A percentile compares a stretch with the other conserved stretches of the same genome.
Evolutionary conservation across 345 rosid genomes (phyloP).

Genomic region (Alliaria petiolata): DNA sequence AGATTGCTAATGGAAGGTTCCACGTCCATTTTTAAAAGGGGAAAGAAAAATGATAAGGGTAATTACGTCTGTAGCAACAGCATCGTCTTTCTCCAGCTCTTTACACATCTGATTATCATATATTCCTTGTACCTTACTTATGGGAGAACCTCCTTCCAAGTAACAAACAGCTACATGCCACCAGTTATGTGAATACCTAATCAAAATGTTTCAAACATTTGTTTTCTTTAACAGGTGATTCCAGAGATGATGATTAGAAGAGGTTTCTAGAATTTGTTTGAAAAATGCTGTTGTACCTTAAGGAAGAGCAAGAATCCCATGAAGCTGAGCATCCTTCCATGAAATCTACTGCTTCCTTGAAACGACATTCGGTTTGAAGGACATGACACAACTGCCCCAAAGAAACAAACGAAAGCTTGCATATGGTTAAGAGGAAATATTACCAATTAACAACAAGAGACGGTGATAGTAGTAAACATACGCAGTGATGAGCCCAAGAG

Average conservation of each 20-base stretch:
- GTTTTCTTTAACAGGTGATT: neutral
- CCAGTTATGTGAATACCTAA: slow-evolving; percentile 87
- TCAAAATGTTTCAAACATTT: neutral
- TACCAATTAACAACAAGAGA: neutral
- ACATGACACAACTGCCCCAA: slow-evolving; percentile 78
- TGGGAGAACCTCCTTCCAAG: slow-evolving; percentile 70
- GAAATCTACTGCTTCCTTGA: slow-evolving; percentile 72
- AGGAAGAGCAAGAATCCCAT: slow-evolving; percentile 68
- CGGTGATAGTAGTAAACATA: neutral
- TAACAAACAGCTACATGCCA: slow-evolving; percentile 92
- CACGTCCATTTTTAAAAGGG: neutral
- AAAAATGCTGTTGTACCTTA: slow-evolving; percentile 43
- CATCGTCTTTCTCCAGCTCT: slow-evolving; percentile 61
- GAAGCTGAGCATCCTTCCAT: slow-evolving; percentile 71
- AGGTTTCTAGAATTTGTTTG: neutral
- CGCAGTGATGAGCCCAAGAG: slow-evolving; percentile 79
- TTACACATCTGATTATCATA: slow-evolving; percentile 69
- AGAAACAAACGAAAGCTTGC: neutral
- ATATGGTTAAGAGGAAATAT: neutral
- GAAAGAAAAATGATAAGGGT: neutral
- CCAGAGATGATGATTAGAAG: neutral
- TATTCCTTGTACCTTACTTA: slow-evolving; percentile 47
- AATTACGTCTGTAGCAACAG: slow-evolving; percentile 47
- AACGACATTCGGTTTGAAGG: slow-evolving; percentile 65
- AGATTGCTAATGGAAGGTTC: neutral